phyloP scores from a whole-genome alignment of 495 filamentous ascomycete genomes.

The Acidiella bohemica region DNA sequence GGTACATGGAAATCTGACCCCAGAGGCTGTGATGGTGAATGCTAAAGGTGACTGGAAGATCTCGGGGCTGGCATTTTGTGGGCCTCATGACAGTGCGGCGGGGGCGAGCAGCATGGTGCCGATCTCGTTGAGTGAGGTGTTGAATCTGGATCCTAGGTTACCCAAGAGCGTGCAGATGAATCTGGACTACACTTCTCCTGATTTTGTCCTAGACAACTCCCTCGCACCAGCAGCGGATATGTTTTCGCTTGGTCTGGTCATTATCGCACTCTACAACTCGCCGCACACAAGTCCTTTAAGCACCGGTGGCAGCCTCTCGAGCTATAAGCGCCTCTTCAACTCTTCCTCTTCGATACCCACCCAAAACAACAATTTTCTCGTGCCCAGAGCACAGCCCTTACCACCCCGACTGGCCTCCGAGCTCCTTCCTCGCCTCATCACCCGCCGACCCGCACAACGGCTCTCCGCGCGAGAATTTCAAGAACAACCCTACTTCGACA shows the following conservation, averaged over 20 bases:
- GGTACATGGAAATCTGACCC: conserved; percentile 87
- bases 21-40: conserved; percentile 90
- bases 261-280: conserved; percentile 81
- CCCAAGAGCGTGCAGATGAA: conserved; percentile 75
- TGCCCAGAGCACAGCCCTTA: conserved; percentile 49
- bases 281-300: conserved; percentile 79
- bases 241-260: conserved; percentile 82
- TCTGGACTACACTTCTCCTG: conserved; percentile 84
- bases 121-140: conserved; percentile 67
- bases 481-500: conserved; percentile 87
- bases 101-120: conserved; percentile 56
- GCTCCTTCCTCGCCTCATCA: conserved; percentile 71
- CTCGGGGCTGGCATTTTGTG: conserved; percentile 79
- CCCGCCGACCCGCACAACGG: conserved; percentile 69
- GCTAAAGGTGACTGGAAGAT: conserved; percentile 98
- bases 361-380: conserved; percentile 64
- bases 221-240: conserved; percentile 70
- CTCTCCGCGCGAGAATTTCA: conserved; percentile 88
- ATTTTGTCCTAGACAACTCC: conserved; percentile 80
- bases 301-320: conserved; percentile 58
- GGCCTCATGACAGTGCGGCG: conserved; percentile 54
- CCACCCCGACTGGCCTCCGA: conserved; percentile 62
- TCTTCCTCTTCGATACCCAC: conserved; percentile 65
- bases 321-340: conserved; percentile 69
- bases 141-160: conserved; percentile 72